These are phyloP conservation scores for Fraxinus sp. DNA, from an alignment of 305 asterid species.

Conservation along the genomic window DNA sequence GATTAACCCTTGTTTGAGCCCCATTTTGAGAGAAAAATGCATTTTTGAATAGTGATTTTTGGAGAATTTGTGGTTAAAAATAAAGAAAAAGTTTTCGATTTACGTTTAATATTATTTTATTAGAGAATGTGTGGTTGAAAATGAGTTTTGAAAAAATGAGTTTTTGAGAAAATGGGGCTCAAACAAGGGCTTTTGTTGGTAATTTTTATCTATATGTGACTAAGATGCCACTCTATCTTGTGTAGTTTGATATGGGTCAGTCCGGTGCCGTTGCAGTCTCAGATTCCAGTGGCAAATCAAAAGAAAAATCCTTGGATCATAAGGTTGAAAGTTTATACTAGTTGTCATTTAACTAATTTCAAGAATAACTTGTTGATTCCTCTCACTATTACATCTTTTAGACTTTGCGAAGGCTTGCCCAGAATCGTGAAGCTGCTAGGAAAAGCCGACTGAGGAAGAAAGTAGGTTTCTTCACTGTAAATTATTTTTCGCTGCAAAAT, in stretches of 20 bases:
- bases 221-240: conserved; percentile 20
- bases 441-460: conserved; percentile 93
- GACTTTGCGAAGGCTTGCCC: conserved; percentile 93
- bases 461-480: conserved; percentile 40
- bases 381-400: conserved; percentile 31
- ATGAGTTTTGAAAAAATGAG: no score
- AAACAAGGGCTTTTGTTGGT: not conserved
- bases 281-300: conserved; percentile 88
- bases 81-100: no score
- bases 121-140: no score
- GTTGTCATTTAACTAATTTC: conserved; percentile 1
- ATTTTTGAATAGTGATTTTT: no score
- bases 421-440: conserved; percentile 98
- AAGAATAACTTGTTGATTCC: conserved; percentile 16
- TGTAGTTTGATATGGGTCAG: conserved; percentile 74
- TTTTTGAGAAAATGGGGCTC: no score
- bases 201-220: conserved; percentile 1
- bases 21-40: no score
- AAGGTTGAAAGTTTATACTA: conserved; percentile 50
- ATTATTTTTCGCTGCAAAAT: not conserved
- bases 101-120: no score
- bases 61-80: no score
- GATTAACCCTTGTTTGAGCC: not conserved
- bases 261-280: conserved; percentile 47
- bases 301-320: conserved; percentile 72